Evolutionary conservation across 2,329 filamentous ascomycete species (phyloP), one percentile per base, ranked within the genome.

Genomic region (Aaosphaeria arxii): DNA sequence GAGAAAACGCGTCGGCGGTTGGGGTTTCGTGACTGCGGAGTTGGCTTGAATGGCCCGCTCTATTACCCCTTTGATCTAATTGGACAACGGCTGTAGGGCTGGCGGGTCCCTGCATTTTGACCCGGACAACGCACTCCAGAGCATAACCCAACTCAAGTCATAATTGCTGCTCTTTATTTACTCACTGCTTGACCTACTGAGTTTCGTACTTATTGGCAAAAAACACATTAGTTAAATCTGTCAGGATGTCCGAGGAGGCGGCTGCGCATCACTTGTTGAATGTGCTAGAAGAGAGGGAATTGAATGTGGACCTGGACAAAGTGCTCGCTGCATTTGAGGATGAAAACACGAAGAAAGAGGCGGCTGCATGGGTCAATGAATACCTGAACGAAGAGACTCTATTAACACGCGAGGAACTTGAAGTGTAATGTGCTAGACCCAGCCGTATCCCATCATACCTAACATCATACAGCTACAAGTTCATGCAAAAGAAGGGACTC

Each of bases 371-470:
- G 75, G 71, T 78, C 9, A 61, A 73, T 6, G 70, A 76, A 48
- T 77, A 77, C 59, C 59, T 80, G 30, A 62, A 71, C n/a, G 58
- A 71, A 17, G 59, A 71, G 5, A 77, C 74, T 0, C 58, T 80
- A 7, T 61, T 80, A 44, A 77, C 70, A 11, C 71, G 70, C 47
- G 77, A 80, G 40, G 77, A 80, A 51, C 55, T 75, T 32, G 68
- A 73, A 31, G 65, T 78, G 75, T 77, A 63, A 38, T 71, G 61
- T 24, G 29, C 13, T 6, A 35, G 2, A 11, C 33, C 9, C 17
- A 24, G 17, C 17, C 17, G 17, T 24, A 24, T 24, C 17, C 17
- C 17, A 2, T 24, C 17, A 24, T 24, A 24, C 17, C 17, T 24
- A 24, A 24, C 17, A 24, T 24, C 17, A 24, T 24, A 9, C 33